Evolutionary conservation across 164 flowering plant species (phyloP).

Genomic region (Akebia trifoliata): DNA sequence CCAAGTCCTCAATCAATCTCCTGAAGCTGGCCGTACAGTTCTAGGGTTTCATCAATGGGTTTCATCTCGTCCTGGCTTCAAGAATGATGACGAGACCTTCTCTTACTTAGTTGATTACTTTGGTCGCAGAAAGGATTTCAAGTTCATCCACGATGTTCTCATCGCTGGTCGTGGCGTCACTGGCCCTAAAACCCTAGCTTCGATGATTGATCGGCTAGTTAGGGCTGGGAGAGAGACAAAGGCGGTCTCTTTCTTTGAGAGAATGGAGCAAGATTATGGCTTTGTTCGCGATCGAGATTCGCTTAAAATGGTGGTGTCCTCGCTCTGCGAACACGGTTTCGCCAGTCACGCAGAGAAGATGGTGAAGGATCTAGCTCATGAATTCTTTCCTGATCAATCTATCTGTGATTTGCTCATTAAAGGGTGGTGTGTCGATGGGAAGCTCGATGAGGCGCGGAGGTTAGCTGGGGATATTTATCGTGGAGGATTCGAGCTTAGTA

Average conservation of each 20-base stretch:
- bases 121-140: constrained; percentile 86
- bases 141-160: constrained; percentile 55
- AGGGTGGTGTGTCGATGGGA: constrained; percentile 93
- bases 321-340: constrained; percentile 62
- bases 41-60: constrained; percentile 66
- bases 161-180: constrained; percentile 27
- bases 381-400: constrained; percentile 74
- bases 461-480: constrained; percentile 76
- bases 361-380: constrained; percentile 66
- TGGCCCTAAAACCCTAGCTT: constrained; percentile 39
- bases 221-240: constrained; percentile 71
- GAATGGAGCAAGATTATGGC: constrained; percentile 74
- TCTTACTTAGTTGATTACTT: constrained; percentile 62
- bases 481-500: constrained; percentile 84
- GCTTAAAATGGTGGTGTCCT: constrained; percentile 47
- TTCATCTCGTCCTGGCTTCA: constrained; percentile 33
- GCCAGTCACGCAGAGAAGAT: constrained; percentile 80
- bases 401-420: constrained; percentile 67
- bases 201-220: constrained; percentile 50
- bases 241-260: constrained; percentile 59
- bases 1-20: constrained; percentile 47
- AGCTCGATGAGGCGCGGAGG: constrained; percentile 74
- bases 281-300: constrained; percentile 44
- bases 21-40: constrained; percentile 67
- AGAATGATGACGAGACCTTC: constrained; percentile 47